These are phyloP conservation scores for Corallochytrium limacisporum DNA, from an alignment of 78 protist species.

Conservation along the genomic window DNA sequence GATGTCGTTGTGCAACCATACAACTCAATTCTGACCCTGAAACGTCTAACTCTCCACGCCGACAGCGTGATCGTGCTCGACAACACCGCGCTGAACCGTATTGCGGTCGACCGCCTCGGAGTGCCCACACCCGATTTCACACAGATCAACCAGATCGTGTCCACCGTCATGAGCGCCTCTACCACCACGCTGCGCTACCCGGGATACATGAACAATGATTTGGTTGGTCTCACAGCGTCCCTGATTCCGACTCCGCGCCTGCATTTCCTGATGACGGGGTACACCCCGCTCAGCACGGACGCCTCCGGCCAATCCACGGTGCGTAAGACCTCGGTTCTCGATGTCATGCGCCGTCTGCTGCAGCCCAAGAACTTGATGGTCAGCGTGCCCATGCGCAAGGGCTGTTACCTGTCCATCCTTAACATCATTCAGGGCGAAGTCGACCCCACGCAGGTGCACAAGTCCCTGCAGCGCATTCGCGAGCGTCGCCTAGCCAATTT, in stretches of 20 bases:
- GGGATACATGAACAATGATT: conserved; percentile 94
- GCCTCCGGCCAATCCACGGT: conserved; percentile 21
- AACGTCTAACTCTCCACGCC: conserved; percentile 79
- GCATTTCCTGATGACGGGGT: conserved; percentile 97
- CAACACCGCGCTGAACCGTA: conserved; percentile 90
- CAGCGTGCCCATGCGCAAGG: conserved; percentile 39
- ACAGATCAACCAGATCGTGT: conserved; percentile 64
- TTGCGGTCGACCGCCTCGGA: conserved; percentile 76
- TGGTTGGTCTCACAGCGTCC: conserved; percentile 87
- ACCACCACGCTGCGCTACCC: conserved; percentile 95
- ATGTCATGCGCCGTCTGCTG: conserved; percentile 95
- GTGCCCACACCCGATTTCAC: conserved; percentile 55
- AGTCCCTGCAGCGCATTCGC: conserved; percentile 84
- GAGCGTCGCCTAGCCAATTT: conserved; percentile 80
- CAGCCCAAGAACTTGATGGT: conserved; percentile 92
- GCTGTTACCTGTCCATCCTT: conserved; percentile 88
- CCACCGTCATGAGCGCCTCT: conserved; percentile 94
- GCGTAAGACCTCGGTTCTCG: conserved; percentile 94
- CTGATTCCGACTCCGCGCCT: conserved; percentile 98
- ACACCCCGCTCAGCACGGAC: conserved; percentile 72
- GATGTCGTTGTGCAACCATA: conserved; percentile 96
- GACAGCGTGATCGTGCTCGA: conserved; percentile 78
- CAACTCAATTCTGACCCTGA: conserved; percentile 87
- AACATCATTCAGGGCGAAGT: conserved; percentile 98
- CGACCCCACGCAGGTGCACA: conserved; percentile 94